These are phyloP conservation scores for Cystobasidium pallidum DNA, from an alignment of 1,284 basidiomycete genomes.

Conservation along the genomic window DNA sequence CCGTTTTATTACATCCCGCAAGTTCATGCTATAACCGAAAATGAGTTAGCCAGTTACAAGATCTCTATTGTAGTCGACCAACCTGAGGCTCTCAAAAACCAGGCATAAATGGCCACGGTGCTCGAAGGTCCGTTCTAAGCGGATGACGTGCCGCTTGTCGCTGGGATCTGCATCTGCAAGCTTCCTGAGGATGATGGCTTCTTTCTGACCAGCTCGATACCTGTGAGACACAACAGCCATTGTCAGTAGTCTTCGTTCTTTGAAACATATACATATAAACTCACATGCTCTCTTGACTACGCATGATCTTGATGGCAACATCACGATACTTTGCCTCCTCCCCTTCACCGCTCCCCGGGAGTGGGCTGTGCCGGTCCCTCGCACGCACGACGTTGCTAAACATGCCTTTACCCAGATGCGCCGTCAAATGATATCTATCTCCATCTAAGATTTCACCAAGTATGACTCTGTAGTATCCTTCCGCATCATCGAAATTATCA, in stretches of 20 bases:
- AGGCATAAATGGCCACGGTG: constrained; percentile 95
- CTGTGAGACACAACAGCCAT: constrained; percentile 58
- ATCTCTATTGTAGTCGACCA: constrained; percentile 50
- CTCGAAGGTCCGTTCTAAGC: constrained; percentile 90
- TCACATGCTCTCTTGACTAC: constrained; percentile 95
- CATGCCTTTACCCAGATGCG: constrained; percentile 95
- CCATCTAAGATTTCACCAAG: constrained; percentile 92
- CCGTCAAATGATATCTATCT: constrained; percentile 91
- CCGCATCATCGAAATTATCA: constrained; percentile 71
- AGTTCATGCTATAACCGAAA: constrained; percentile 77
- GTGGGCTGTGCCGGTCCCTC: constrained; percentile 69
- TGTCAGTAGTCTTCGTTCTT: background rate
- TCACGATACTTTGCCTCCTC: constrained; percentile 63
- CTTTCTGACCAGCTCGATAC: constrained; percentile 93
- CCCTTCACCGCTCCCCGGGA: background rate
- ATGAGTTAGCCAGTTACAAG: background rate
- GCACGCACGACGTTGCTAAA: constrained; percentile 95
- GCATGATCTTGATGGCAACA: constrained; percentile 96
- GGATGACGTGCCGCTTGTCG: constrained; percentile 93
- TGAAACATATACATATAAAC: constrained; percentile 55
- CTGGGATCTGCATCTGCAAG: constrained; percentile 87
- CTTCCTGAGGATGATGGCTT: constrained; percentile 84
- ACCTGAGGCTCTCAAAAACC: constrained; percentile 94
- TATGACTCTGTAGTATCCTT: constrained; percentile 94
- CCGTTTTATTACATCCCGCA: constrained; percentile 96